Evolutionary conservation across 179 eudicot genomes (phyloP), one percentile per base, ranked within the genome.

Genomic region (Dionaea muscipula): DNA sequence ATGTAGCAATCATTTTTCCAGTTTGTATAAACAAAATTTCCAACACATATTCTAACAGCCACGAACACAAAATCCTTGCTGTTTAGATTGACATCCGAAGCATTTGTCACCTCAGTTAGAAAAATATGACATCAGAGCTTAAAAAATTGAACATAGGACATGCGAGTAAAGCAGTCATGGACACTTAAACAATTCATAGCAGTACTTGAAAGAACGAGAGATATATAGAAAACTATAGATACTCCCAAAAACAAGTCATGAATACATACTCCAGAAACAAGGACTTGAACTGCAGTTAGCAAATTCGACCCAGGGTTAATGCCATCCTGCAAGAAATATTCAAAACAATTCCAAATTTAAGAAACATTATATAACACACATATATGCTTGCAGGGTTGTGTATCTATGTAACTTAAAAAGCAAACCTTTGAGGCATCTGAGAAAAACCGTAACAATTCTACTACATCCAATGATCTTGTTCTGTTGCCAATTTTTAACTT

Each of bases 181-280:
- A 51, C 7, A 53, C 18, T 35, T 33, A 33, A 33, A 33, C 37
- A 33, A 33, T 33, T 33, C 12, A 33, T 1, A 33, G 7, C 10
- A 33, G 12, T 13, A 33, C 37, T 6, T 0, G 12, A 33, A 33
- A 33, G 37, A 33, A 33, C 12, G 37, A n/a, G 13, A 39, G 18
- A 39, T 39, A 16, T 4, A 39, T 16, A 39, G 44, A 39, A 4
- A 39, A 13, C 5, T n/a, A 39, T 12, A 39, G n/a, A 39, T 24
- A 12, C 26, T 45, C 9, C 23, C 4, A 40, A 3, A 38, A 62
- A 18, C 39, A 62, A 26, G 26, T 17, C 37, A 36, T 50, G 33
- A 53, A 40, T 57, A 61, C 77, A 59, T 75, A 93, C 99, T 84
- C 95, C 96, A 50, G 93, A 89, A 54, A 89, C 89, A 76, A 93